Base-by-base conservation (phyloP, 2,329 filamentous ascomycete genomes). In the Nothopassalora personata region DNA sequence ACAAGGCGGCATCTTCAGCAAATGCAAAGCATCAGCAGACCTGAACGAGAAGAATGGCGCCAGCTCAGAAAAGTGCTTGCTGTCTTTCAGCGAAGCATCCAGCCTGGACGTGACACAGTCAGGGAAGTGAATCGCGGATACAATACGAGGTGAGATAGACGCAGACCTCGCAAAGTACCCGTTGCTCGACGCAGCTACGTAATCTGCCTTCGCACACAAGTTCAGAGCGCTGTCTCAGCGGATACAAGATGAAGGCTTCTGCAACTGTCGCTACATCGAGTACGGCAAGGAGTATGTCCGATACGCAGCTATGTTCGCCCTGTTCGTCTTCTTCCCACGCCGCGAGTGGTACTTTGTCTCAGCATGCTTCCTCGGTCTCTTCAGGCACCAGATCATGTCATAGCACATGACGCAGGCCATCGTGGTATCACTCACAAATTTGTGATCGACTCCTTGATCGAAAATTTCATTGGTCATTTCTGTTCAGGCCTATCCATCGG, bases 1-100 rank as follows among this genome's bases (percentile, higher is more conserved):
- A 57, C 92, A 96, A 74, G 92, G 91, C 58, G 92, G 92, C 53
- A 81, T 81, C 60, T 95, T 91, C 73, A 82, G 86, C 27, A 56
- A 45, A 45, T 53, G 55, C 27, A 23, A 6, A 13, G 31, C 34
- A 30, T 5, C 43, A 15, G 15, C 19, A n/a, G 6, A 54, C 15
- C 43, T 55, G 30, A 34, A 58, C 23, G 43, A 43, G 30, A 43
- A 18, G 39, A 45, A 39, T 2, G 48, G 31, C 31, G 31, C 31
- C 31, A 59, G 46, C 59, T 23, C 28, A 54, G 55, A 27, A 53
- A 58, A 53, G 39, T 43, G 59, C 31, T 63, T 45, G 47, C 28
- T 48, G 30, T 23, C 53, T n/a, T 28, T 56, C 48, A 54, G 51
- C n/a, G 57, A 58, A 23, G 45, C 46, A 8, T 59, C 57, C 30